Conservation (phyloP, 2,329 filamentous ascomycete genomes). For the Penicillium corylophilum region DNA sequence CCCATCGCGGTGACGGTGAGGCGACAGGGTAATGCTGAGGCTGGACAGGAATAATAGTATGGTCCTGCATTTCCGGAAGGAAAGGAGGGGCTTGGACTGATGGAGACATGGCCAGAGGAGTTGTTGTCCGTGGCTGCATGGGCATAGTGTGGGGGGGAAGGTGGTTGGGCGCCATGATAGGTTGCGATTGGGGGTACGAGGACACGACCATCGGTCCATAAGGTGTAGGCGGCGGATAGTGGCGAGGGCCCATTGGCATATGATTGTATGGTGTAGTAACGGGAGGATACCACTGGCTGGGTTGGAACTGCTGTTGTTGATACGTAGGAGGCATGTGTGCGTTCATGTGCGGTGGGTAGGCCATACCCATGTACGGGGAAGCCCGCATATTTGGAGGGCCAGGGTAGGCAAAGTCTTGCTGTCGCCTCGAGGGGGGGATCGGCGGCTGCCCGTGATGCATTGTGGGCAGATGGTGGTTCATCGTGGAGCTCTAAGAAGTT, state of each 20-base stretch:
- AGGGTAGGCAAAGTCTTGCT: slow-evolving; percentile 47
- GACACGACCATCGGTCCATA: slow-evolving; percentile 47
- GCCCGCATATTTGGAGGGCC: slow-evolving; percentile 54
- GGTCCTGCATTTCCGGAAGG: slow-evolving; percentile 32
- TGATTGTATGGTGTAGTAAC: slow-evolving; percentile 28
- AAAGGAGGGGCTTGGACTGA: slow-evolving; percentile 27
- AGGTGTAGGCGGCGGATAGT: slow-evolving; percentile 31
- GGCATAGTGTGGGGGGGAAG: slow-evolving; percentile 36
- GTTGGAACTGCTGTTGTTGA: slow-evolving; percentile 46
- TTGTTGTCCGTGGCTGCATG: slow-evolving; percentile 39
- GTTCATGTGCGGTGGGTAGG: slow-evolving; percentile 58
- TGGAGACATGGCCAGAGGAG: slow-evolving; percentile 39
- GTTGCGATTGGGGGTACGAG: slow-evolving; percentile 44
- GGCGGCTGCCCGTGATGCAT: slow-evolving; percentile 52
- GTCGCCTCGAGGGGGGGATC: slow-evolving; percentile 49
- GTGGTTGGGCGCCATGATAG: slow-evolving; percentile 39
- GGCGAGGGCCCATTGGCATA: slow-evolving; percentile 42
- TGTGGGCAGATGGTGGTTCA: slow-evolving; percentile 47
- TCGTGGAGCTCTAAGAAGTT: slow-evolving; percentile 36
- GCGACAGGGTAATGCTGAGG: slow-evolving; percentile 34
- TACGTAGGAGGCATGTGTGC: slow-evolving; percentile 49
- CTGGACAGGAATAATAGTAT: slow-evolving; percentile 24
- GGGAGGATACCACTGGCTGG: slow-evolving; percentile 48
- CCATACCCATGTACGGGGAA: slow-evolving; percentile 56
- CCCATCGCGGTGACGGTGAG: slow-evolving; percentile 30